These are phyloP conservation scores for Marasmius fiardii DNA, from an alignment of 1,284 basidiomycete genomes.

Conservation along the genomic window DNA sequence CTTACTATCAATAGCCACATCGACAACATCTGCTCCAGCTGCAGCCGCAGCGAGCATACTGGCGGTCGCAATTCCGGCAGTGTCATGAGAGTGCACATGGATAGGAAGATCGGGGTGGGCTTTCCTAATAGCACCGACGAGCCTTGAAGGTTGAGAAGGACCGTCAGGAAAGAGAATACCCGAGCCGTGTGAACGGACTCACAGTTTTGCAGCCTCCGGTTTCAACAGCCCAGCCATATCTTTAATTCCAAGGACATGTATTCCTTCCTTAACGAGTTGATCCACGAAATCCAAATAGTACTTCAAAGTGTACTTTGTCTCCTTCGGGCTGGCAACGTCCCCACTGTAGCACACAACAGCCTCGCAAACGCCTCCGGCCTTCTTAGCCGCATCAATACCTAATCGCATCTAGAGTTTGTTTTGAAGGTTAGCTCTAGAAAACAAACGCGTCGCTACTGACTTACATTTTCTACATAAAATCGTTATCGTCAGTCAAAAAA, in stretches of 20 bases:
- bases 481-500: conserved; percentile 3
- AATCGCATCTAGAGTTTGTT: conserved; percentile 75
- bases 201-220: conserved; percentile 90
- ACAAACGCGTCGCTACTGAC: conserved; percentile 18
- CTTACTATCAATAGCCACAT: conserved; percentile 97
- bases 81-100: conserved; percentile 99
- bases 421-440: conserved; percentile 1
- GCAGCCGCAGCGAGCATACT: conserved; percentile 96
- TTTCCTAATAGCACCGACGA: conserved; percentile 92
- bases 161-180: conserved; percentile 4
- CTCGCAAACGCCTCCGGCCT: conserved; percentile 97
- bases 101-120: conserved; percentile 98
- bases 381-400: conserved; percentile 99
- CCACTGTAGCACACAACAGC: conserved; percentile 99
- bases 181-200: conserved; percentile 22
- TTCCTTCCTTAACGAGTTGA: conserved; percentile 91
- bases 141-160: conserved; percentile 39
- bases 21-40: conserved; percentile 97
- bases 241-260: conserved; percentile 98
- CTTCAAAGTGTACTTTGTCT: conserved; percentile 96
- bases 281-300: conserved; percentile 98
- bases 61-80: conserved; percentile 95
- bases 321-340: conserved; percentile 93
- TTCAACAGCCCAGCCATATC: conserved; percentile 99
- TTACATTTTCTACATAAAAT: conserved; percentile 55